Conservation (phyloP, 2,329 filamentous ascomycete genomes). For the Eutypella sp. region DNA sequence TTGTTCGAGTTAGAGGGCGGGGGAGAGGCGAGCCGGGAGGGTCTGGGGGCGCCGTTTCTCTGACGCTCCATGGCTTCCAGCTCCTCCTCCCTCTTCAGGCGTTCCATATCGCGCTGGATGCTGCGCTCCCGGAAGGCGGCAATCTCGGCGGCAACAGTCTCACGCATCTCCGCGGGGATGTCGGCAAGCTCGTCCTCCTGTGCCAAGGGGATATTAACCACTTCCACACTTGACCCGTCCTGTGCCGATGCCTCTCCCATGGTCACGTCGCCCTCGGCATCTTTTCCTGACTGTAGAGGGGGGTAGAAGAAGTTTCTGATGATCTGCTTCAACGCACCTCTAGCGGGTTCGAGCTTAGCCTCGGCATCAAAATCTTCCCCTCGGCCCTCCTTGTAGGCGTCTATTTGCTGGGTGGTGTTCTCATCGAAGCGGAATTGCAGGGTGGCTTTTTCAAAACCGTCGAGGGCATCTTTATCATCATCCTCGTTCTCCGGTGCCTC, state of each 20-base stretch:
- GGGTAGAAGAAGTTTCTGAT: slow-evolving; percentile 72
- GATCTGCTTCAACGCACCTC: slow-evolving; percentile 60
- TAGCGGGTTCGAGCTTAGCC: slow-evolving; percentile 65
- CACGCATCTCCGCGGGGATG: slow-evolving; percentile 93
- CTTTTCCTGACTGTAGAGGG: slow-evolving; percentile 42
- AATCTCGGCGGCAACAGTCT: slow-evolving; percentile 91
- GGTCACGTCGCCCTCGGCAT: slow-evolving; percentile 60
- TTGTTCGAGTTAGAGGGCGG: slow-evolving; percentile 61
- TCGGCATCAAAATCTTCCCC: slow-evolving; percentile 60
- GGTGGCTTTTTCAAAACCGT: slow-evolving; percentile 62
- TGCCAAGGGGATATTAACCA: slow-evolving; percentile 82
- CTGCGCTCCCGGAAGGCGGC: slow-evolving; percentile 90
- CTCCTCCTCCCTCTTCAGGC: slow-evolving; percentile 83
- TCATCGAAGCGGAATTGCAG: slow-evolving; percentile 76
- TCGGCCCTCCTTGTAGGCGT: slow-evolving; percentile 67
- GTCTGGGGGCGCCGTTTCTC: slow-evolving; percentile 59
- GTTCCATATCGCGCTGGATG: slow-evolving; percentile 81
- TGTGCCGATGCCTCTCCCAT: slow-evolving; percentile 60
- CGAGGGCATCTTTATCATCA: slow-evolving; percentile 43
- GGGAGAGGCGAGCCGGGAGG: slow-evolving; percentile 68
- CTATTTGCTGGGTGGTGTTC: slow-evolving; percentile 77
- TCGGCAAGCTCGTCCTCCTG: slow-evolving; percentile 92
- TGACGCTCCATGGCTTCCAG: slow-evolving; percentile 80
- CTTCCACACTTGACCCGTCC: slow-evolving; percentile 65
- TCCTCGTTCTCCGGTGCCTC: slow-evolving; percentile 37